phyloP scores from a whole-genome alignment of 208 protist species.

The Phytomonas francai region DNA sequence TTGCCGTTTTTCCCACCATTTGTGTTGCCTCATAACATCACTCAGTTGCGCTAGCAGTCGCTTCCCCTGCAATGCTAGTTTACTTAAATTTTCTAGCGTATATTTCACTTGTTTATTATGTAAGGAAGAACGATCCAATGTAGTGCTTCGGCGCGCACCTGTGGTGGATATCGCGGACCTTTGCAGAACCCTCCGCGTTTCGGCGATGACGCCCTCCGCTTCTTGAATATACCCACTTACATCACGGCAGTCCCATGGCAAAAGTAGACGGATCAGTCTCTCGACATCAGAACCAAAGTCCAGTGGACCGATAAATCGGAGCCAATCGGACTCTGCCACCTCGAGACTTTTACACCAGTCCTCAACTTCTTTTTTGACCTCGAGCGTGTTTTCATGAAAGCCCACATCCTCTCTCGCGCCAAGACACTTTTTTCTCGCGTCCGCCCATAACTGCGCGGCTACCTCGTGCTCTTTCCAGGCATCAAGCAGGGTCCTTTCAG shows the following conservation, averaged over 20 bases:
- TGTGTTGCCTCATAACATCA: background rate
- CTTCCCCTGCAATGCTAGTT: background rate
- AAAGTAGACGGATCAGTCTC: background rate
- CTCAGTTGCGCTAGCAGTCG: background rate
- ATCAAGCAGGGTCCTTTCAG: background rate
- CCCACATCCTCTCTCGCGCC: background rate
- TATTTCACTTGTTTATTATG: background rate
- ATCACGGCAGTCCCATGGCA: background rate
- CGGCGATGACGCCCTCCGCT: background rate
- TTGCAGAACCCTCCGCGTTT: background rate
- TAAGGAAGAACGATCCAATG: background rate
- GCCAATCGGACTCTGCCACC: background rate
- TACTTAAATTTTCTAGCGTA: background rate
- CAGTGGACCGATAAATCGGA: background rate
- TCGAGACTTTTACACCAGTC: background rate
- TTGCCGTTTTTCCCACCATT: conserved; percentile 4
- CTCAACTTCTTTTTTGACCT: background rate
- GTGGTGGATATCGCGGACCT: background rate
- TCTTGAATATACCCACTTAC: background rate
- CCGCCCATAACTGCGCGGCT: conserved; percentile 18
- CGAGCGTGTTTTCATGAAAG: background rate
- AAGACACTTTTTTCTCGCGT: background rate
- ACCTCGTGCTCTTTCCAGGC: conserved; percentile 15
- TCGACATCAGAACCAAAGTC: background rate
- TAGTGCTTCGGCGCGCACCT: background rate